A percentile compares a stretch with the other conserved stretches of the same genome.
phyloP scores from a whole-genome alignment of 2,329 filamentous ascomycete species.

The Capronia epimyces region DNA sequence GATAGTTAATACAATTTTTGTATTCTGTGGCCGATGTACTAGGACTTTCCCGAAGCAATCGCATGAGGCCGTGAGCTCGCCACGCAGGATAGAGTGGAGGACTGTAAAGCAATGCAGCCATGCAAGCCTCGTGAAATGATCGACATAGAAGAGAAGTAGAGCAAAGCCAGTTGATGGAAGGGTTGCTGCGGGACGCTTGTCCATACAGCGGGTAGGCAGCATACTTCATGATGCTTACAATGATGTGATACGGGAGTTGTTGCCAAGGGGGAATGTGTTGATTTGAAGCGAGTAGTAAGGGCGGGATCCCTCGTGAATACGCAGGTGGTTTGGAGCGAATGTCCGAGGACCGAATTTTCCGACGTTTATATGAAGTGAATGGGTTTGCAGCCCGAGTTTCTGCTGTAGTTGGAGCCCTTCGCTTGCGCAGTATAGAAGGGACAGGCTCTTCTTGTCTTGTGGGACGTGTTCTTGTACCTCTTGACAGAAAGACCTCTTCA shows the following conservation, averaged over 20 bases:
- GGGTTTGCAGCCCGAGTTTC: neutral
- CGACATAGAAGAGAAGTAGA: conserved; percentile 58
- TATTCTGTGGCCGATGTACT: conserved; percentile 50
- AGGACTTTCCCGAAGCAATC: conserved; percentile 53
- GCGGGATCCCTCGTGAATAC: neutral
- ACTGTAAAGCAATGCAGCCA: conserved; percentile 65
- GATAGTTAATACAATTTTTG: conserved; percentile 61
- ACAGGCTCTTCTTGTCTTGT: neutral
- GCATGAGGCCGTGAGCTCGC: conserved; percentile 46
- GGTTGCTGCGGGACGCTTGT: conserved; percentile 41
- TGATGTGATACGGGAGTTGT: conserved; percentile 62
- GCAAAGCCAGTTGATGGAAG: conserved; percentile 58
- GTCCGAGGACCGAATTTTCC: conserved; percentile 6
- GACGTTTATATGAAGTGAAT: conserved; percentile 17
- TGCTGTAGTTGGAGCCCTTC: neutral
- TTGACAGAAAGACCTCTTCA: neutral
- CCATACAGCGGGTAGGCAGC: conserved; percentile 57
- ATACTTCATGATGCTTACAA: conserved; percentile 64
- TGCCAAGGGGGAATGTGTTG: conserved; percentile 51
- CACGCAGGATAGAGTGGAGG: conserved; percentile 57
- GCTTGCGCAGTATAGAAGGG: neutral
- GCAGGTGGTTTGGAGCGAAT: neutral
- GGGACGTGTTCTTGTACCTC: conserved; percentile 1
- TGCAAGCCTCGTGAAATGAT: conserved; percentile 64
- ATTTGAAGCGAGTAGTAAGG: neutral